Conservation (phyloP, 2,329 filamentous ascomycete species). For the Verticillium tricorpus region DNA sequence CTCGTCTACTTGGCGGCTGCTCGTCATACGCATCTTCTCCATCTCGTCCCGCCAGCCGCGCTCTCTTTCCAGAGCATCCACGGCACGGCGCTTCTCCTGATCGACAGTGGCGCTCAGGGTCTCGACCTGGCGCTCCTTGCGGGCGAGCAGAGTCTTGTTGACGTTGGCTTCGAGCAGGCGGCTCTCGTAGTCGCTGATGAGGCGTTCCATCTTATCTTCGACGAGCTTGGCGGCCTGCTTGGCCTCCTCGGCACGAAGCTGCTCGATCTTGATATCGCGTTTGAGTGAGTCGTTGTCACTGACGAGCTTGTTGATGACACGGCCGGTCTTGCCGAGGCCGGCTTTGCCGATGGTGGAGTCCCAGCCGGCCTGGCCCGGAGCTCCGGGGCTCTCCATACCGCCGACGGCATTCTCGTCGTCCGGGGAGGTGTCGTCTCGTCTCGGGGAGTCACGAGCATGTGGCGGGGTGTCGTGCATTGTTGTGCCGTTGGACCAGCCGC, state of each 20-base stretch:
- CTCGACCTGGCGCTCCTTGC: constrained; percentile 72
- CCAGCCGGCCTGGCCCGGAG: constrained; percentile 39
- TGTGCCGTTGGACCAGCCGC: constrained; percentile 9
- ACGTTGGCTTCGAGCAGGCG: constrained; percentile 65
- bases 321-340: constrained; percentile 67
- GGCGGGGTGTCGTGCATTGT: constrained; percentile 3
- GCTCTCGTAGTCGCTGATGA: constrained; percentile 64
- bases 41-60: constrained; percentile 58
- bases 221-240: constrained; percentile 62
- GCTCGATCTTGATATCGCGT: constrained; percentile 65
- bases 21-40: constrained; percentile 56
- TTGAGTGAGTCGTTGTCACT: constrained; percentile 76
- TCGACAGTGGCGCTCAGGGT: constrained; percentile 61
- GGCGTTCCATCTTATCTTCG: constrained; percentile 67
- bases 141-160: constrained; percentile 64
- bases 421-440: constrained; percentile 7
- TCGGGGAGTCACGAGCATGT: constrained; percentile 3
- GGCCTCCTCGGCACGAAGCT: constrained; percentile 63
- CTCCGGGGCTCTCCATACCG: constrained; percentile 25
- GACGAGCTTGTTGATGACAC: constrained; percentile 77
- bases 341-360: constrained; percentile 67
- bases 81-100: constrained; percentile 57
- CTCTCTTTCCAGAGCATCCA: constrained; percentile 56
- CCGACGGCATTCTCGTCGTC: constrained; percentile 16
- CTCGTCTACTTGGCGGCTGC: constrained; percentile 60